These are phyloP conservation scores for Arachis hypogaea DNA, from an alignment of 306 rosid species.

Conservation along the genomic window DNA sequence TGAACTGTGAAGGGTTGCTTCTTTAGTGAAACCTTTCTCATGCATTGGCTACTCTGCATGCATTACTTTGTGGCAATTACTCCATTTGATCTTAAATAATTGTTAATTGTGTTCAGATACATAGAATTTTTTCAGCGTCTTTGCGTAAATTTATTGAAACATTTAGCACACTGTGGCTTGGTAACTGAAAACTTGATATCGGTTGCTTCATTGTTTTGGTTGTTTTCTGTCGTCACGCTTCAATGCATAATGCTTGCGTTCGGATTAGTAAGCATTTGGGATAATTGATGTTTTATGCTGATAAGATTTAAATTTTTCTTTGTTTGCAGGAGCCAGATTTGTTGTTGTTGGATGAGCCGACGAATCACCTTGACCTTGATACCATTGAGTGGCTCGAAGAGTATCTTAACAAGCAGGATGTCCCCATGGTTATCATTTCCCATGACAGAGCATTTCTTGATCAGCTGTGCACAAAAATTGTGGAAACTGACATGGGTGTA, in stretches of 20 bases:
- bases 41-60: background rate
- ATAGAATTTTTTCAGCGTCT: background rate
- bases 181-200: no score
- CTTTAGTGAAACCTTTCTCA: slow-evolving; percentile 3
- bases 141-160: background rate
- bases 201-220: background rate
- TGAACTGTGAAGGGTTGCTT: slow-evolving; percentile 22
- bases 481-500: slow-evolving; percentile 98
- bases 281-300: slow-evolving; percentile 19
- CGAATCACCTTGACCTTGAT: slow-evolving; percentile 97
- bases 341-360: slow-evolving; percentile 89
- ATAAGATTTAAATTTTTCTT: slow-evolving; percentile 7
- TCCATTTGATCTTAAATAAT: no score
- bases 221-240: background rate
- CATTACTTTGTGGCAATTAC: background rate
- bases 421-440: slow-evolving; percentile 97
- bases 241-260: slow-evolving; percentile 12
- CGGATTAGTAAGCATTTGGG: slow-evolving; percentile 19
- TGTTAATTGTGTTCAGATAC: no score
- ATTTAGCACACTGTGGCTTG: background rate
- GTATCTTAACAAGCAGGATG: slow-evolving; percentile 87
- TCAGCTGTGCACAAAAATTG: slow-evolving; percentile 96
- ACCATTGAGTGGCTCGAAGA: slow-evolving; percentile 98
- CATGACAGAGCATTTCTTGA: slow-evolving; percentile 98
- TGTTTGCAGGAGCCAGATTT: slow-evolving; percentile 90